Base-by-base conservation (phyloP, 2,329 filamentous ascomycete genomes). In the Chaetomium olivaceum region DNA sequence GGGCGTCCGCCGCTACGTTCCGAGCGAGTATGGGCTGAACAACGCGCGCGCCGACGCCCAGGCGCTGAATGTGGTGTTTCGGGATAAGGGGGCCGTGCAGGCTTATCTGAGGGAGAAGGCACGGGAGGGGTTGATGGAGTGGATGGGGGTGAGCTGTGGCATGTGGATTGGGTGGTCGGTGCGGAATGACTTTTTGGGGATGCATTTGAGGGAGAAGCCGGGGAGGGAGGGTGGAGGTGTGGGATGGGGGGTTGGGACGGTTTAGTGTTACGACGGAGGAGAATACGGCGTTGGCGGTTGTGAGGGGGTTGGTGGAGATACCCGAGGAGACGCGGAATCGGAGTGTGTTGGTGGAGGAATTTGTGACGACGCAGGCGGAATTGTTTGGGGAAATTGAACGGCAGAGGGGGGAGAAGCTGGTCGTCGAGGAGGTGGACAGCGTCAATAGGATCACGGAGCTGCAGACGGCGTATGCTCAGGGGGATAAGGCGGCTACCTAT, bases 1-100 rank as follows among this genome's bases (percentile, higher is more conserved):
- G 1, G 83, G 85, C 19, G 84, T 87, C 11, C 78, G 82, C 69
- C 80, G 83, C 21, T 85, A 85, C 74, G 75, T 87, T 21, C 83
- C 85, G 6, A 82, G 80, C 46, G 85, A 88, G 70, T 87, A 82
- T 60, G 75, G 74, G 6, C 76, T 77, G 6, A 75, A 79, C 76
- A 77, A 77, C 31, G 59, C 67, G 67, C 70, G 66, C 7, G 59
- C 71, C 9, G 72, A 74, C 14, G 69, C 73, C 0, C 71, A 73
- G 57, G 70, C 67, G 6, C 72, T 74, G 39, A 73, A 68, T 57
- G 5, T 60, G 8, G 68, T 73, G 23, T 76, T 76, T 54, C 63
- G 61, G 27, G 67, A 68, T 33, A 77, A 76, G 66, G 73, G 74
- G 48, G 71, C 68, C 8, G 56, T 36, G 54, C 74, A 74, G 66